Conservation (phyloP, 257 asterid genomes). For the Jacaranda copaia region DNA sequence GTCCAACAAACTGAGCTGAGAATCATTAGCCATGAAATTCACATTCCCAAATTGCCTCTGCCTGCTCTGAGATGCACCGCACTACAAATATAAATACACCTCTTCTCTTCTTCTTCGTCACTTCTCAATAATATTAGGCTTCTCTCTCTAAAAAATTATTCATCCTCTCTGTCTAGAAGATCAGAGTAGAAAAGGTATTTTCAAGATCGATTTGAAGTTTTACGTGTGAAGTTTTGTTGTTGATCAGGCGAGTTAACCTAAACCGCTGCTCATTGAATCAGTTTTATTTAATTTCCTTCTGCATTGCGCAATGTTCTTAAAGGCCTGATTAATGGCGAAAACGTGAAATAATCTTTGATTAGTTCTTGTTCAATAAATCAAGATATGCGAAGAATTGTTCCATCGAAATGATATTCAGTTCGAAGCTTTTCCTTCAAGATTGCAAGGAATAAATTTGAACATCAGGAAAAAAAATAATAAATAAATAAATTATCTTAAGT, state of each 20-base stretch:
- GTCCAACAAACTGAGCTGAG: slow-evolving; percentile 20
- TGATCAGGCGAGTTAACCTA: slow-evolving; percentile 38
- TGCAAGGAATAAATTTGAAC: neutral
- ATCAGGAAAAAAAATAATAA: no score
- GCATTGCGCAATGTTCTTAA: neutral
- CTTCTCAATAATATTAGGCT: slow-evolving; percentile 9
- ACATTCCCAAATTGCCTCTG: slow-evolving; percentile 41
- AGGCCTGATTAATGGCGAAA: slow-evolving; percentile 6
- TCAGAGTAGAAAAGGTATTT: slow-evolving; percentile 22
- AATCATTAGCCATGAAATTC: slow-evolving; percentile 24
- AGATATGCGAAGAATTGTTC: neutral
- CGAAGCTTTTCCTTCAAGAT: neutral
- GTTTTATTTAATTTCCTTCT: neutral
- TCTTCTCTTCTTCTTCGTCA: slow-evolving; percentile 43
- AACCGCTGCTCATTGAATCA: slow-evolving; percentile 10
- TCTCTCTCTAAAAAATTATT: slow-evolving; percentile 38
- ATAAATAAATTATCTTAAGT: no score
- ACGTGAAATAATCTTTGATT: neutral
- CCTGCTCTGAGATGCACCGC: slow-evolving; percentile 39
- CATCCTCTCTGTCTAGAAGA: slow-evolving; percentile 15
- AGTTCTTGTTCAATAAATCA: slow-evolving; percentile 23
- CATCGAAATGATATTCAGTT: neutral
- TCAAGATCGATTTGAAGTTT: slow-evolving; percentile 37
- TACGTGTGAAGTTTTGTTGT: neutral
- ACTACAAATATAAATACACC: slow-evolving; percentile 39